Evolutionary conservation across 176 grass and related monocot genomes (phyloP), one percentile per base, ranked within the genome.

Genomic region (Carex scoparia): DNA sequence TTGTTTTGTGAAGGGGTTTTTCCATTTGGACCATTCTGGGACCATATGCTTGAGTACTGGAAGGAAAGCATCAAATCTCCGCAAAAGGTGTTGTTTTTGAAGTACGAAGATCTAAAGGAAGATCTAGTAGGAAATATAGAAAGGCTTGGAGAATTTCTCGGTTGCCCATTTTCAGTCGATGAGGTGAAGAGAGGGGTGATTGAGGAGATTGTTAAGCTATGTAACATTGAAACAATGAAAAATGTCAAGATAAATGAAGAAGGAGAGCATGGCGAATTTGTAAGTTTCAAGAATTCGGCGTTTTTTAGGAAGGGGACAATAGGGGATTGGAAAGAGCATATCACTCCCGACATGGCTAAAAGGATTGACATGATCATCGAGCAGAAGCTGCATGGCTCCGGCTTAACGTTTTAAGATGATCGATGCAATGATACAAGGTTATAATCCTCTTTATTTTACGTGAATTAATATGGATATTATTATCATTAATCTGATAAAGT

Each of bases 281-380:
- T 7, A 4, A 7, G 19, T 73, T 81, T 91, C 84, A 68, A 64
- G 65, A 94, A 94, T 77, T 84, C 71, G 0, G 84, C 69, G 0
- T 89, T 87, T 64, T 89, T 89, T 10, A 71, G 92, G 1, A 94
- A 86, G 56, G 83, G 87, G 14, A 67, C 69, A 77, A 59, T 84
- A 5, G 89, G 92, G 5, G 89, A 94, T 59, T 91, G 92, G 89
- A 89, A 67, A 82, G 35, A 54, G 35, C 77, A 91, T 65, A 37
- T 89, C 27, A 78, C 86, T 32, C 7, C 35, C 2, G 87, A 84
- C 1, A 89, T 91, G 87, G 89, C 84, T 10, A 4, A 30, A 59
- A 86, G 72, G 59, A 11, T 94, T 5, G 92, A 91, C 23, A 60
- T 0, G 27, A 57, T 89, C n/a, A 33, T 86, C 51, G 65, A 86